Evolutionary conservation across 495 filamentous ascomycete species (phyloP).

Genomic region (Talaromyces thailandensis): DNA sequence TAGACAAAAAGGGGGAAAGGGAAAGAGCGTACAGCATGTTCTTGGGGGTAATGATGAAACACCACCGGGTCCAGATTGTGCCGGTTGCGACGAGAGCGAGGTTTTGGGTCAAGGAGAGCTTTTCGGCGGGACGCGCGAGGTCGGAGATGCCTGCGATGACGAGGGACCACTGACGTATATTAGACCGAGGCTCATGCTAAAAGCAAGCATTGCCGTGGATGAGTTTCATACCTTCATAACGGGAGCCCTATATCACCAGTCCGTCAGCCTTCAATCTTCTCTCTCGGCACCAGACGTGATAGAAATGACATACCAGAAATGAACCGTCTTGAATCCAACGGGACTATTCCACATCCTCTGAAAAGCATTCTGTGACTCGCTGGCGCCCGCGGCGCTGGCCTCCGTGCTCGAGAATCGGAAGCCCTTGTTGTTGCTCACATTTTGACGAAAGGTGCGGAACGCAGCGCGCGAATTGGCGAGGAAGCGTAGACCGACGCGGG

Average conservation of each 20-base stretch:
- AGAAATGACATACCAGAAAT: constrained; percentile 69
- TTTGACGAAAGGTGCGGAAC: constrained; percentile 32
- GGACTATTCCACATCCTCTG: constrained; percentile 79
- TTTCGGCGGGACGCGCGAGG: constrained; percentile 84
- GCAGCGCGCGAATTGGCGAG: constrained; percentile 44
- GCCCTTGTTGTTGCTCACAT: constrained; percentile 21
- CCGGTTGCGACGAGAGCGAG: constrained; percentile 80
- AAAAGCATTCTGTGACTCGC: constrained; percentile 49
- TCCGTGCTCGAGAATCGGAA: constrained; percentile 59
- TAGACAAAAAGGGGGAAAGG: not conserved
- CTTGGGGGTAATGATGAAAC: constrained; percentile 87
- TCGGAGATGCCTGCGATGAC: constrained; percentile 89
- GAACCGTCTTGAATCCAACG: constrained; percentile 87
- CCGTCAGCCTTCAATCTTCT: not conserved
- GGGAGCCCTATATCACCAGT: constrained; percentile 57
- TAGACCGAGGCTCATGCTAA: constrained; percentile 1
- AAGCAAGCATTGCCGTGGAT: not conserved
- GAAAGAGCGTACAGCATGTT: constrained; percentile 64
- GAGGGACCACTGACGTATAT: constrained; percentile 60
- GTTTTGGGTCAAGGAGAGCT: constrained; percentile 89
- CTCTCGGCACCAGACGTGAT: not conserved
- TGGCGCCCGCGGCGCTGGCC: constrained; percentile 31
- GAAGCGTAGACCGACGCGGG: constrained; percentile 40
- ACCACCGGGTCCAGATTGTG: constrained; percentile 97
- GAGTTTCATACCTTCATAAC: constrained; percentile 74